These are phyloP conservation scores for Basipetospora chlamydospora DNA, from an alignment of 2,329 filamentous ascomycete genomes.

Conservation along the genomic window DNA sequence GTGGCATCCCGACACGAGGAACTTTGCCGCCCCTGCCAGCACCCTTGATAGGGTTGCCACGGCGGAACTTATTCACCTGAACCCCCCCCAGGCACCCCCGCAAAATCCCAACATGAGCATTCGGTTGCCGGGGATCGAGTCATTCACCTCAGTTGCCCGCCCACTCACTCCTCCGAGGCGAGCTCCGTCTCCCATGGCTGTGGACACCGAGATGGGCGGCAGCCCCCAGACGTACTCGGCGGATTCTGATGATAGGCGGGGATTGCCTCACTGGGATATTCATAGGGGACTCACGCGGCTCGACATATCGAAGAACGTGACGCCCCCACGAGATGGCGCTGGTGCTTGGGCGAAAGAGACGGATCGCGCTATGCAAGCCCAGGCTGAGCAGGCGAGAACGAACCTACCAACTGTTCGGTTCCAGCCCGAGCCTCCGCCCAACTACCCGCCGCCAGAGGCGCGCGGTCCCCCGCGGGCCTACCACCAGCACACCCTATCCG, in stretches of 20 bases:
- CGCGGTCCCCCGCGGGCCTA: constrained; percentile 17
- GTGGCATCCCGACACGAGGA: constrained; percentile 72
- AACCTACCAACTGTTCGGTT: constrained; percentile 38
- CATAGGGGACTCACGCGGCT: constrained; percentile 52
- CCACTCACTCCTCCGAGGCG: constrained; percentile 49
- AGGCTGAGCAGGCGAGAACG: constrained; percentile 33
- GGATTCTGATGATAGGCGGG: constrained; percentile 30
- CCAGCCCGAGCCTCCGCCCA: constrained; percentile 28
- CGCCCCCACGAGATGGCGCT: constrained; percentile 36
- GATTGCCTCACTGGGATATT: constrained; percentile 49
- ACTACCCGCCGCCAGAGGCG: constrained; percentile 14
- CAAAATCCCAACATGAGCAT: constrained; percentile 42
- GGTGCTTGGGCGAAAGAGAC: constrained; percentile 42
- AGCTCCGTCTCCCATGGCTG: constrained; percentile 60
- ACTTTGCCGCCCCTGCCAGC: constrained; percentile 48
- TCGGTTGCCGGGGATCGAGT: constrained; percentile 79
- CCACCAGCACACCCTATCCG: constrained; percentile 47
- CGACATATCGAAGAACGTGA: constrained; percentile 41
- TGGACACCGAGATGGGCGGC: constrained; percentile 36
- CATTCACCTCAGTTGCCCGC: constrained; percentile 64
- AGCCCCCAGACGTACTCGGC: not conserved
- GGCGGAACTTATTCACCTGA: constrained; percentile 44
- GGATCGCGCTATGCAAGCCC: constrained; percentile 38
- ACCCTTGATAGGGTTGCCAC: constrained; percentile 62
- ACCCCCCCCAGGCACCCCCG: constrained; percentile 20